Base-by-base conservation (phyloP, 345 rosid genomes). In the Erysimum cheiranthoides region DNA sequence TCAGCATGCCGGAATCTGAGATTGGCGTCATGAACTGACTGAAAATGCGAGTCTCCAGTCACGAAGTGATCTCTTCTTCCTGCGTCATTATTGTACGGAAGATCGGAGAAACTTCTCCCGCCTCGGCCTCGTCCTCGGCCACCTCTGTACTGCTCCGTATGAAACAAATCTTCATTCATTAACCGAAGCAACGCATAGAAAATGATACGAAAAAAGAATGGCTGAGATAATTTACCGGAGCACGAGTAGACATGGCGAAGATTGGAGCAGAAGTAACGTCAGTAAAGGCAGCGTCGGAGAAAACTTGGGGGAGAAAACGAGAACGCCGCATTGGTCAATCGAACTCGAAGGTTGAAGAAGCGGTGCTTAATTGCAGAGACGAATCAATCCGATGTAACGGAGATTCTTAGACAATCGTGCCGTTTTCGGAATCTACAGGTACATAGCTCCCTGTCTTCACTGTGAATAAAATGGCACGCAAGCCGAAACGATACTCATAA, bases 51-150 rank as follows among this genome's bases (percentile, higher is more conserved):
- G 60, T 87, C 90, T 31, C 86, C 84, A 11, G 83, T 66, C 13
- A 84, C 75, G 18, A 70, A 63, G 17, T 70, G 77, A 50, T 74
- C 78, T 73, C 89, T 81, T 5, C 78, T 81, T 6, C 78, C 84
- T 3, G 74, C 81, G 25, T 77, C 77, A 61, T 59, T 51, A 56
- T 51, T 58, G 72, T 57, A 66, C n/a, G 84, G 67, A 50, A 82
- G 80, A 73, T 72, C 83, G 50, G 93, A 89, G 85, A 83, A 86
- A 81, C 80, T 78, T 80, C 95, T 84, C 28, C 83, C 85, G 46
- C 83, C 79, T 47, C 73, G 87, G 52, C 82, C 80, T 40, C 73
- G 84, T 5, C 73, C 83, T 77, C 91, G 74, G 28, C 86, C 87
- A 21, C 93, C 90, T 58, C 86, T 78, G 79, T 83, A 68, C 96